A percentile compares a stretch with the other conserved stretches of the same genome.
Evolutionary conservation across 2,329 filamentous ascomycete genomes (phyloP).

Genomic region (Colletotrichum kahawae): DNA sequence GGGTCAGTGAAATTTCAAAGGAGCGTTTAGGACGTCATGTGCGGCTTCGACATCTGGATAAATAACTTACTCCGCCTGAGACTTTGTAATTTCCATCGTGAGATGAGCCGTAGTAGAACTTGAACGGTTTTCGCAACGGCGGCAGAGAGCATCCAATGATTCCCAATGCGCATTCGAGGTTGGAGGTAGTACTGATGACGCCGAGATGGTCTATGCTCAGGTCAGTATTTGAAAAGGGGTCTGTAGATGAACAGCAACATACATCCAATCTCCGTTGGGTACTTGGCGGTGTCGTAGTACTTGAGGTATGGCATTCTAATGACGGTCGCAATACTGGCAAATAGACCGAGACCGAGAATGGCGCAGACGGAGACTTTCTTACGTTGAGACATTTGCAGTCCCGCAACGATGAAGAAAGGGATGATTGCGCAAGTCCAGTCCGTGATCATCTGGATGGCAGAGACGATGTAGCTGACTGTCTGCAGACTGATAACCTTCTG

Average conservation of each 20-base stretch:
- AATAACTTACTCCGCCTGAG: not conserved
- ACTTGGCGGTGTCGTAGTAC: not conserved
- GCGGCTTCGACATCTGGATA: not conserved
- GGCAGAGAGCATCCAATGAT: not conserved
- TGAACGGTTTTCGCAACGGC: not conserved
- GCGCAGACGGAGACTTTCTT: slow-evolving; percentile 23
- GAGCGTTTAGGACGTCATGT: rapidly evolving
- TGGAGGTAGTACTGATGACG: not conserved
- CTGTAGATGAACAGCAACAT: not conserved
- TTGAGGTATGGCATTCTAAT: not conserved
- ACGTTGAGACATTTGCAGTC: slow-evolving; percentile 28
- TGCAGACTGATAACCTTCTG: slow-evolving; percentile 4
- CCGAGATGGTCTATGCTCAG: not conserved
- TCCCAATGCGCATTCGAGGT: not conserved
- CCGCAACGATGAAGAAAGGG: slow-evolving; percentile 32
- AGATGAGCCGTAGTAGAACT: not conserved
- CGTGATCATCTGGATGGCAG: slow-evolving; percentile 25
- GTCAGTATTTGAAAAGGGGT: not conserved
- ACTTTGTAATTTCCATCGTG: not conserved
- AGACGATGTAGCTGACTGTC: slow-evolving; percentile 24
- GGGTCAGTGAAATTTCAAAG: not conserved
- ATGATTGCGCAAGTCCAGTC: slow-evolving; percentile 33
- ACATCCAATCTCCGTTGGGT: not conserved
- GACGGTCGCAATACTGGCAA: not conserved
- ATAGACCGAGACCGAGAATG: not conserved